Base-by-base conservation (phyloP, 306 rosid genomes). In the Senna tora region DNA sequence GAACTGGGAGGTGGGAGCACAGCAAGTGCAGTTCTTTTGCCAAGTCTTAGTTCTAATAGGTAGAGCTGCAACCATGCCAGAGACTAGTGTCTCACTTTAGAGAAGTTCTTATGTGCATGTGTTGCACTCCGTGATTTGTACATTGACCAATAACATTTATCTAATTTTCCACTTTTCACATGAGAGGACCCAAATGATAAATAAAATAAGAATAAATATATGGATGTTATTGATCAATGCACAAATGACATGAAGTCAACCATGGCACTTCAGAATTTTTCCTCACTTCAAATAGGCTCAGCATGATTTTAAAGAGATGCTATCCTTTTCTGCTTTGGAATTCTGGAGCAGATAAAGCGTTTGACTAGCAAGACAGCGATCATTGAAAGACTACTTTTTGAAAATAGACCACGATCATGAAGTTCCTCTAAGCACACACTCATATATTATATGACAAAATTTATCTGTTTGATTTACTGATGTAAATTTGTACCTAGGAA, bases 31-130 rank as follows among this genome's bases (percentile, higher is more conserved):
- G 19, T 77, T n/a, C n/a, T n/a, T 50, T 17, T 54, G 73, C 53
- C 63, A 62, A 46, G 41, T 45, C 58, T 49, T n/a, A 14, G 16
- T 52, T 45, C 53, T 39, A 77, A 41, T 28, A 49, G 16, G 19
- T 21, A 59, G 30, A 53, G 41, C 38, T 46, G 34, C 49, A 60
- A 30, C 30, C 65, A 12, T 55, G 51, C 19, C 19, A 47, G 63
- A 45, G 49, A 61, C 28, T 3, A 47, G 28, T 15, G 12, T 39
- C 25, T 21, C 65, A n/a, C n/a, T n/a, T n/a, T n/a, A n/a, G n/a
- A n/a, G n/a, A n/a, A n/a, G n/a, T n/a, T n/a, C n/a, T n/a, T n/a
- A n/a, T n/a, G n/a, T n/a, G n/a, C n/a, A n/a, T n/a, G n/a, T n/a
- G n/a, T n/a, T n/a, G n/a, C n/a, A n/a, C n/a, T n/a, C n/a, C n/a